phyloP scores from a whole-genome alignment of 176 grass and related monocot species.

The barley (Hordeum vulgare) region MorexV3_pseudomolecules_assembly NC_058523.1:159591083-159591582 shows the following conservation, averaged over 20 bases:
- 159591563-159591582: conserved; percentile 17
- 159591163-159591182: background rate
- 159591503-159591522: conserved; percentile 85
- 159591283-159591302: background rate
- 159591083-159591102: background rate
- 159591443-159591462: conserved; percentile 51
- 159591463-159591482: conserved; percentile 59
- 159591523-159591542: conserved; percentile 13
- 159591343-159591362: background rate
- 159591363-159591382: conserved; percentile 16
- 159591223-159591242: background rate
- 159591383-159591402: conserved; percentile 39
- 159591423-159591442: conserved; percentile 81
- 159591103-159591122: background rate
- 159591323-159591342: background rate
- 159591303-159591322: background rate
- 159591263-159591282: background rate
- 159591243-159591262: background rate
- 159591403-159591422: conserved; percentile 20
- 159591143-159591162: background rate
- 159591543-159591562: conserved; percentile 26
- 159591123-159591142: background rate
- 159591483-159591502: conserved; percentile 67
- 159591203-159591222: conserved; percentile 17
- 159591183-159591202: background rate